Conservation (phyloP, 164 flowering plant species). For the Vitis cinerea region DNA sequence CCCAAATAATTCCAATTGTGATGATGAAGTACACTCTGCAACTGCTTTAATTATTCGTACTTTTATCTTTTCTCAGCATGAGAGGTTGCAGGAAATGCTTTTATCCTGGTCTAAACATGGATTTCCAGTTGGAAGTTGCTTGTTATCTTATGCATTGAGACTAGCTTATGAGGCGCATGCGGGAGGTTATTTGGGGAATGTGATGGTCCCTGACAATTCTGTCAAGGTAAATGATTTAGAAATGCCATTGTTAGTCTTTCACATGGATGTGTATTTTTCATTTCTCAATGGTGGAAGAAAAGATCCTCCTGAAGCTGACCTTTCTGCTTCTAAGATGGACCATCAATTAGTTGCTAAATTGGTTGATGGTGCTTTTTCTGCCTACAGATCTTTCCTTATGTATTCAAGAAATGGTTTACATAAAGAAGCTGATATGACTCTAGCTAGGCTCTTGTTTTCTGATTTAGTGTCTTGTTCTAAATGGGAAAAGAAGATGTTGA, state of each 20-base stretch:
- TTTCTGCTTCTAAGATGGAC: constrained; percentile 21
- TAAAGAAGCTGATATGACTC: constrained; percentile 18
- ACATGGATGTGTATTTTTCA: constrained; percentile 31
- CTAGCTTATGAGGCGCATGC: constrained; percentile 42
- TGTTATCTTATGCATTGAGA: constrained; percentile 44
- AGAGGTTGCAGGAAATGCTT: constrained; percentile 35
- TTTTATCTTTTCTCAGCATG: constrained; percentile 35
- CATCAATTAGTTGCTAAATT: constrained; percentile 17
- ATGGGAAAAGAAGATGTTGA: constrained; percentile 23
- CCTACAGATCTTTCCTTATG: constrained; percentile 33
- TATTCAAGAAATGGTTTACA: constrained; percentile 2
- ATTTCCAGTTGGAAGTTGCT: constrained; percentile 39
- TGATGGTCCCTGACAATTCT: constrained; percentile 4
- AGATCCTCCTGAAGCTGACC: constrained; percentile 9
- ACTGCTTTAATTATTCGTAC: constrained; percentile 37
- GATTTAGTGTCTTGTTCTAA: constrained; percentile 33
- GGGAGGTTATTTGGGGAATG: constrained; percentile 5
- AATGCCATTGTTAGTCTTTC: constrained; percentile 33
- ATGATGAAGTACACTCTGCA: constrained; percentile 41
- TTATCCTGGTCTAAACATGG: constrained; percentile 44
- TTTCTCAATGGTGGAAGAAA: constrained; percentile 16
- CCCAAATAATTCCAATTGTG: constrained; percentile 10
- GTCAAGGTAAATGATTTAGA: constrained; percentile 8
- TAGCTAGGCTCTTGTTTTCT: constrained; percentile 27
- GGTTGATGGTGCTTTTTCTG: constrained; percentile 37